Conservation (phyloP, 768 basidiomycete species). For the Erythrobasidium yunnanense region DNA sequence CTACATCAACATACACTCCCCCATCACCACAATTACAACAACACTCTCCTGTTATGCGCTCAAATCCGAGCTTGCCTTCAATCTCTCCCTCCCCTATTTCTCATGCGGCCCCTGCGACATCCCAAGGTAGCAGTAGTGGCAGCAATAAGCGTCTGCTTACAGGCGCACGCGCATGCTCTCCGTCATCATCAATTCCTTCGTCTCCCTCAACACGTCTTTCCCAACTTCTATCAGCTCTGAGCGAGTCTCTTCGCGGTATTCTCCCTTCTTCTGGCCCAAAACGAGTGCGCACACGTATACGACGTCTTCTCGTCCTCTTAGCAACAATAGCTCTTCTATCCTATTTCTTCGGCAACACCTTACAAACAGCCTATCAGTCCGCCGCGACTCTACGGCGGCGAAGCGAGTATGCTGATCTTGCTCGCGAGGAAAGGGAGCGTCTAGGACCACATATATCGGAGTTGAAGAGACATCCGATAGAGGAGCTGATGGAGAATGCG, state of each 20-base stretch:
- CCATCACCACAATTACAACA: too few species aligned
- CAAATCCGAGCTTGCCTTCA: background rate
- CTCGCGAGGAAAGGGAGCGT: slow-evolving; percentile 1
- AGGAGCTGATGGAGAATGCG: slow-evolving; percentile 24
- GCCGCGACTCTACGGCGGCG: background rate
- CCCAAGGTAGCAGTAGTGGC: too few species aligned
- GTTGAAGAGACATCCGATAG: slow-evolving; percentile 19
- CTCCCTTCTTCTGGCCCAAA: background rate
- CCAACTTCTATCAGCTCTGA: too few species aligned
- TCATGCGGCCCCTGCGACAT: background rate
- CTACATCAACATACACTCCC: too few species aligned
- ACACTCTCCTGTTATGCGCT: background rate
- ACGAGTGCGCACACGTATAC: slow-evolving; percentile 7
- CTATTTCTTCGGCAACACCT: slow-evolving; percentile 18
- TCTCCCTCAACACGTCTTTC: too few species aligned
- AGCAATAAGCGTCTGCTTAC: too few species aligned
- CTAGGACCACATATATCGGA: slow-evolving; percentile 19
- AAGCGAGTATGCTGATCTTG: too few species aligned
- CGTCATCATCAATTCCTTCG: too few species aligned
- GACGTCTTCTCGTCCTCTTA: slow-evolving; percentile 11
- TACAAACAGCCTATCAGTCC: slow-evolving; percentile 19
- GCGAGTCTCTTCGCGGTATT: too few species aligned
- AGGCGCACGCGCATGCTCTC: too few species aligned
- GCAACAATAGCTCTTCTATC: background rate
- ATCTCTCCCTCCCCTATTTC: background rate